A percentile compares a stretch with the other conserved stretches of the same genome.
These are phyloP conservation scores for Royoungia palumana DNA, from an alignment of 768 basidiomycete genomes.

Conservation along the genomic window DNA sequence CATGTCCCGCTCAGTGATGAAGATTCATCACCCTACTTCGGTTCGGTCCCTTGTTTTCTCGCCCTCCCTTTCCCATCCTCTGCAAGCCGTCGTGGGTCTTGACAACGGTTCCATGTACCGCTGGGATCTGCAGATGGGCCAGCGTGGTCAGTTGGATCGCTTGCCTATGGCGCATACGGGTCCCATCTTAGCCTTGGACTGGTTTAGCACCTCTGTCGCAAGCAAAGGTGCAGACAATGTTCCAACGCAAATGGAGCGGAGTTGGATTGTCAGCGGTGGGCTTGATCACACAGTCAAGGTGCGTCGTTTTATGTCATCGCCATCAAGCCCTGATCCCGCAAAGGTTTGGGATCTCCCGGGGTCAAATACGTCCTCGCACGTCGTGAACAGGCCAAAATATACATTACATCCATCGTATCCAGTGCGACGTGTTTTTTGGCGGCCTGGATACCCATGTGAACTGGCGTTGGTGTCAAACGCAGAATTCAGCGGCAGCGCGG, in stretches of 20 bases:
- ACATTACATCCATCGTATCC: conserved; percentile 73
- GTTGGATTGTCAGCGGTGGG: conserved; percentile 80
- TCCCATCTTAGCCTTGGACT: conserved; percentile 71
- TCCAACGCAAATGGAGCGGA: conserved; percentile 31
- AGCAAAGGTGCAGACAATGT: conserved; percentile 13
- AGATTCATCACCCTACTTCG: conserved; percentile 65
- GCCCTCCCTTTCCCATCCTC: conserved; percentile 57
- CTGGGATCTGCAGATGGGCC: conserved; percentile 80
- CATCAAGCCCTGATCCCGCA: conserved; percentile 1
- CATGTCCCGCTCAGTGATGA: conserved; percentile 63
- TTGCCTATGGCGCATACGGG: conserved; percentile 71
- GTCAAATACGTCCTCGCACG: conserved; percentile 42
- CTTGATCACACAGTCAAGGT: conserved; percentile 80
- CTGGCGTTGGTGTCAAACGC: conserved; percentile 68
- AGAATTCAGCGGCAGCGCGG: conserved; percentile 38
- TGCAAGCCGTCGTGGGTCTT: conserved; percentile 65
- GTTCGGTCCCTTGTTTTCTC: conserved; percentile 72
- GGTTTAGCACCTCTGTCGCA: conserved; percentile 44
- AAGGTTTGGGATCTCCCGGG: conserved; percentile 69
- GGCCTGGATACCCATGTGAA: conserved; percentile 74
- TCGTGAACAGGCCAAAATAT: conserved; percentile 63
- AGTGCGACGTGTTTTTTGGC: conserved; percentile 71
- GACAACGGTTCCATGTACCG: conserved; percentile 71
- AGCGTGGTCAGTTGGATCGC: conserved; percentile 68
- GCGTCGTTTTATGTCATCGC: conserved; percentile 1